Base-by-base conservation (phyloP, 768 basidiomycete species). In the Dioszegia hungarica region DNA sequence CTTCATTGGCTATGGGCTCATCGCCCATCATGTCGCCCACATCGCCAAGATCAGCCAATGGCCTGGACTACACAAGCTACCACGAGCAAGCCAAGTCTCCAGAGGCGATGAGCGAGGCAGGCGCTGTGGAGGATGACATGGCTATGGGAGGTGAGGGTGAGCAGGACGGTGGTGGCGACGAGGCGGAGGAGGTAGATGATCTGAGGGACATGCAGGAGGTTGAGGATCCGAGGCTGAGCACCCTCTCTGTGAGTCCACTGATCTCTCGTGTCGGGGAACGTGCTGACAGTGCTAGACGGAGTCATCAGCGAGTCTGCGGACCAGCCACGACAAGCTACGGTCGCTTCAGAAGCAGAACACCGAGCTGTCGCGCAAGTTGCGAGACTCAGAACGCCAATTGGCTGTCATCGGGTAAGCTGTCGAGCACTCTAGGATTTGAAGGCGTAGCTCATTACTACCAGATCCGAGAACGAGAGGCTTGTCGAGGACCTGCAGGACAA, bases 401-500 rank as follows among this genome's bases (percentile, higher is more conserved):
- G 75, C 76, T 11, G 87, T 60, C 0, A 44, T 66, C 10, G 70
- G 70, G 72, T 74, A 24, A 36, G 67, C 58, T 39, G 15, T 1
- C 24, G 8, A 2, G 5, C 43, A 0, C 25, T 38, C 4, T 17
- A 2, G 12, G 43, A 46, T 10, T 39, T 27, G 11, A 29, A 33
- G 19, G 31, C 33, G 17, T 15, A 9, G 45, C 62, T 66, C 44
- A 66, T 24, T 0, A 2, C 9, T 50, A 1, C 8, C 56, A 74
- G 72, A 5, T 58, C 63, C 29, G 72, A 90, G 49, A 89, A 90
- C 63, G 91, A 94, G 74, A 73, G 79, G n/a, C 86, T 91, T 66
- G 75, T 93, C 27, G 87, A 89, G 63, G 88, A 90, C 57, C 82
- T 89, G 76, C 86, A 93, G 67, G 77, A 76, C 3, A 80, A 82